Evolutionary conservation across 2,329 filamentous ascomycete genomes (phyloP).

Genomic region (Colletotrichum limetticola): DNA sequence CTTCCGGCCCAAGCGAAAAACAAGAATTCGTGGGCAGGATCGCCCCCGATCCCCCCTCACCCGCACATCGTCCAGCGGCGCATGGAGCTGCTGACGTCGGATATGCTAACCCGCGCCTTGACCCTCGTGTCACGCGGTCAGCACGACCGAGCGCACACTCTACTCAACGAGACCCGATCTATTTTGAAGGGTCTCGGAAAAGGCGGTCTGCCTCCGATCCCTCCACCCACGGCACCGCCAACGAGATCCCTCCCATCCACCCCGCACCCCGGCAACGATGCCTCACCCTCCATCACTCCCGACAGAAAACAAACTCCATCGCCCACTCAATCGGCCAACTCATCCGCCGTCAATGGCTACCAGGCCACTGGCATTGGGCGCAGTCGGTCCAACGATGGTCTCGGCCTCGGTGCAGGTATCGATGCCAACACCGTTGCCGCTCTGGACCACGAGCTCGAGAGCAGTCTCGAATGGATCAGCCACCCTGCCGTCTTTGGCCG

Average conservation of each 20-base stretch:
- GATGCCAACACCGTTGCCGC: slow-evolving; percentile 84
- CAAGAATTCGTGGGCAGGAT: slow-evolving; percentile 72
- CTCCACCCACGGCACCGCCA: slow-evolving; percentile 61
- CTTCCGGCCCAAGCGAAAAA: slow-evolving; percentile 74
- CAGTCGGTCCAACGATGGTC: slow-evolving; percentile 65
- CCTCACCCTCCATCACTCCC: slow-evolving; percentile 57
- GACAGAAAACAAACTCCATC: slow-evolving; percentile 53
- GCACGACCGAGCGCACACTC: slow-evolving; percentile 91
- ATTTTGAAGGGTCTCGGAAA: slow-evolving; percentile 97
- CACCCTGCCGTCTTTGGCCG: slow-evolving; percentile 95
- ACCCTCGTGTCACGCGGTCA: slow-evolving; percentile 92
- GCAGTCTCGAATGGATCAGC: slow-evolving; percentile 95
- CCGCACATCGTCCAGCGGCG: slow-evolving; percentile 94
- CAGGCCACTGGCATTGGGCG: slow-evolving; percentile 54
- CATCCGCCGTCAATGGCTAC: slow-evolving; percentile 62
- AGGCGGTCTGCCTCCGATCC: slow-evolving; percentile 90
- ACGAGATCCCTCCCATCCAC: slow-evolving; percentile 53
- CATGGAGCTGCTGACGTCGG: slow-evolving; percentile 97
- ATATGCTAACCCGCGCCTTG: slow-evolving; percentile 94
- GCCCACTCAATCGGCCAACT: slow-evolving; percentile 57
- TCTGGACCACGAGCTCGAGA: slow-evolving; percentile 90
- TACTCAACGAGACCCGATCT: slow-evolving; percentile 91
- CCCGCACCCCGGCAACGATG: slow-evolving; percentile 54
- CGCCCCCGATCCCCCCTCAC: slow-evolving; percentile 91
- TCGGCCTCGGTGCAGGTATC: slow-evolving; percentile 78